These are phyloP conservation scores for Kingdonia uniflora DNA, from an alignment of 164 flowering plant genomes.

Conservation along the genomic window DNA sequence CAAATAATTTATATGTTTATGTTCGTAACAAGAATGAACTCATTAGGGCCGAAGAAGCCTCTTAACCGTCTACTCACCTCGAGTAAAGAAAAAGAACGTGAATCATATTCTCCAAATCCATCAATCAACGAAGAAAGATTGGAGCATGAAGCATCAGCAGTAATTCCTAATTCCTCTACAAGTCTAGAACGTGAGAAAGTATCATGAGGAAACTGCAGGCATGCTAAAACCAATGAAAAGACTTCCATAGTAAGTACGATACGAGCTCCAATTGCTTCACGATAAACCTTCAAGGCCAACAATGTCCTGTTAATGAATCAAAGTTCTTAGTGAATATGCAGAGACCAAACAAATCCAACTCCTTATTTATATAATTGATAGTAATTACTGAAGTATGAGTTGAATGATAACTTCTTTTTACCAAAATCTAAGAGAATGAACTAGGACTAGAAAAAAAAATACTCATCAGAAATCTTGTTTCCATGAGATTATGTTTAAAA, in stretches of 20 bases:
- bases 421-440: no score
- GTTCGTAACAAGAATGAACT: background rate
- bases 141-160: slow-evolving; percentile 29
- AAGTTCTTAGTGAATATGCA: no score
- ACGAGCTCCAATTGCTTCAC: slow-evolving; percentile 58
- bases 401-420: no score
- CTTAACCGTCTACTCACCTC: slow-evolving; percentile 44
- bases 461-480: no score
- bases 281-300: slow-evolving; percentile 51
- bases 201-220: slow-evolving; percentile 76
- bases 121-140: slow-evolving; percentile 56
- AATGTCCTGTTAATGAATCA: slow-evolving; percentile 57
- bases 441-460: no score
- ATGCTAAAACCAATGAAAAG: slow-evolving; percentile 67
- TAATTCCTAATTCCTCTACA: slow-evolving; percentile 52
- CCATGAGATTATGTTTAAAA: no score
- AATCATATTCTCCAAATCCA: slow-evolving; percentile 92
- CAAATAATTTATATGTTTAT: background rate
- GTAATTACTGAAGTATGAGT: no score
- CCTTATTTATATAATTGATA: no score
- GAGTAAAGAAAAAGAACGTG: slow-evolving; percentile 76
- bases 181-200: slow-evolving; percentile 41
- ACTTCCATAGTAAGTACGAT: slow-evolving; percentile 48
- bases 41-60: background rate
- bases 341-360: no score